phyloP scores from a whole-genome alignment of 2,329 filamentous ascomycete genomes.

The Microcyclospora tardicrescens region DNA sequence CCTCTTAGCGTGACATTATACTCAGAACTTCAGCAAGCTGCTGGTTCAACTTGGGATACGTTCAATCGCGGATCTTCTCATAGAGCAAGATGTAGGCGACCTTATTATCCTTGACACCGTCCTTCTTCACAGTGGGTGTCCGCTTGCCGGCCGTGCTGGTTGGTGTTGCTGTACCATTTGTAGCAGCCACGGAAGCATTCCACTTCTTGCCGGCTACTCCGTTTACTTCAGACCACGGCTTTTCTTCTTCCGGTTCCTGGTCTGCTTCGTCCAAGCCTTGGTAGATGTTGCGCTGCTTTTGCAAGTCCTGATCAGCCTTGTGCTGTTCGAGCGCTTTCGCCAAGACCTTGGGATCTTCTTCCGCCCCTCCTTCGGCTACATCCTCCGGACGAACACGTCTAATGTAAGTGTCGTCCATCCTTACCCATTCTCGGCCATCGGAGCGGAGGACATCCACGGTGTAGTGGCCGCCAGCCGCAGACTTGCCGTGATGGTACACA shows the following conservation, averaged over 20 bases:
- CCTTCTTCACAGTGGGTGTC: constrained; percentile 37
- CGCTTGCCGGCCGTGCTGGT: constrained; percentile 34
- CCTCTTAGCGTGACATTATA: too few species aligned
- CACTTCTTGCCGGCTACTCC: constrained; percentile 44
- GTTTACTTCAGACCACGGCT: constrained; percentile 74
- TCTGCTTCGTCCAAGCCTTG: constrained; percentile 55
- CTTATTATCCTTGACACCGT: constrained; percentile 73
- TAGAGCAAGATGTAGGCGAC: constrained; percentile 97
- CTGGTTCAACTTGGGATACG: background rate
- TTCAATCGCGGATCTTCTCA: constrained; percentile 46
- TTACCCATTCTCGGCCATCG: constrained; percentile 91
- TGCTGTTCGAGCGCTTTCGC: constrained; percentile 53
- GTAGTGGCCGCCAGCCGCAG: constrained; percentile 90
- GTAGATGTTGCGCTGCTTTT: constrained; percentile 54
- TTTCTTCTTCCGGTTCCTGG: constrained; percentile 48
- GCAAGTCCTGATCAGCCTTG: constrained; percentile 39
- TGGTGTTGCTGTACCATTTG: constrained; percentile 46
- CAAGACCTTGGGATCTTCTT: constrained; percentile 62
- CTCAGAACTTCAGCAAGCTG: too few species aligned
- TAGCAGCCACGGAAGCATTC: constrained; percentile 38
- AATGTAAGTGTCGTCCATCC: constrained; percentile 86
- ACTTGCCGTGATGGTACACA: constrained; percentile 96
- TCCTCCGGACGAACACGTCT: constrained; percentile 75
- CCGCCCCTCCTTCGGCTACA: constrained; percentile 71
- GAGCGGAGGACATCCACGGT: constrained; percentile 94